Evolutionary conservation across 192 early-diverging fungal genomes (phyloP).

Genomic region (Backusella luteola): DNA sequence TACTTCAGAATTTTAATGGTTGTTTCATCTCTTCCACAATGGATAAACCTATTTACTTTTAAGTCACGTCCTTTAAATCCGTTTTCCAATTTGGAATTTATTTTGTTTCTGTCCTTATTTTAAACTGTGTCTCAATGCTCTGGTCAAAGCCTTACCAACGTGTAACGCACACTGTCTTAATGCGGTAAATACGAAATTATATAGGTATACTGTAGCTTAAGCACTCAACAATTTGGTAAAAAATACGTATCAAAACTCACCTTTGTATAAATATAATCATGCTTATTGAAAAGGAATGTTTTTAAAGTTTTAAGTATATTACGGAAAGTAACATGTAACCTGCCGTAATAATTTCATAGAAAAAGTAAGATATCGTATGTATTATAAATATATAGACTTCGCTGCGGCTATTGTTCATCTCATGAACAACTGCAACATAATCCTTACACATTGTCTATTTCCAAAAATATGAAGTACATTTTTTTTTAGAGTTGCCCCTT

Average conservation of each 20-base stretch:
- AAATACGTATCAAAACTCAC: neutral
- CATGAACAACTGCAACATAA: neutral
- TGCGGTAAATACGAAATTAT: neutral
- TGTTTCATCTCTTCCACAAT: neutral
- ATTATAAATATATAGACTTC: neutral
- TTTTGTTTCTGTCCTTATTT: neutral
- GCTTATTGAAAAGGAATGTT: neutral
- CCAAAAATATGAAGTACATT: neutral
- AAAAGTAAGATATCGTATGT: neutral
- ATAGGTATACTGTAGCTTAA: neutral
- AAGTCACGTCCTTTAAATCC: neutral
- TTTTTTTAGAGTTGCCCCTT: neutral
- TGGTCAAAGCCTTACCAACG: neutral
- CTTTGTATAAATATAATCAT: neutral
- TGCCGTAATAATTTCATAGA: neutral
- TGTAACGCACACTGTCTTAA: neutral
- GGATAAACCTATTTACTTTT: neutral
- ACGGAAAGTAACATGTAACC: neutral
- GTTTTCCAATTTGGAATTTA: neutral
- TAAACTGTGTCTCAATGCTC: neutral
- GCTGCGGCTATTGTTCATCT: neutral
- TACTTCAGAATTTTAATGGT: neutral
- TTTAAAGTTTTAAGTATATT: neutral
- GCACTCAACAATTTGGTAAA: neutral
- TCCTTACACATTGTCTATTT: slow-evolving; percentile 1